Conservation (phyloP, 768 basidiomycete genomes). For the Phanerodontia chrysosporium region DNA sequence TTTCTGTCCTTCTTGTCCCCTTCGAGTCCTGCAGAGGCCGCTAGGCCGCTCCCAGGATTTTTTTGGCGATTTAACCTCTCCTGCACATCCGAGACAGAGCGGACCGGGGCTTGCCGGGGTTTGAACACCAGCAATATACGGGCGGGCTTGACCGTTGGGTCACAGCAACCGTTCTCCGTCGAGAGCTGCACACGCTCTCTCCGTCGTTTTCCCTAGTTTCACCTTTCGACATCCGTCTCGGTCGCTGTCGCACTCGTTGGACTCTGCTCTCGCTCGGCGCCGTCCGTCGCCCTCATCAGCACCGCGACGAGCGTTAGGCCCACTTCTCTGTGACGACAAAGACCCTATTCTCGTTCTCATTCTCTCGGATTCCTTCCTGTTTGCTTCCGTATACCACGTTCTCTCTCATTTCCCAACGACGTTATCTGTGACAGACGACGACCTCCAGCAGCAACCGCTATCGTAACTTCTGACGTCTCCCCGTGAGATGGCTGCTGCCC, state of each 20-base stretch:
- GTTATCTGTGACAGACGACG: not conserved
- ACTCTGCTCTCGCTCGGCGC: not conserved
- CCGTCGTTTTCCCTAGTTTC: not conserved
- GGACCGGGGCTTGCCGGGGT: slow-evolving; percentile 1
- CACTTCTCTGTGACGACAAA: slow-evolving; percentile 3
- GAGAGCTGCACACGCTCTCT: not conserved
- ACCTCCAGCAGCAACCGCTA: not conserved
- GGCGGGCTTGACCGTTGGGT: not conserved
- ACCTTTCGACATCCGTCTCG: not conserved
- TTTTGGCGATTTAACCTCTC: not conserved
- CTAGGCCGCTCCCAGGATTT: not conserved
- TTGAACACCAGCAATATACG: slow-evolving; percentile 5
- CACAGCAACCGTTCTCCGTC: slow-evolving; percentile 5
- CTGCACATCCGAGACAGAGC: not conserved
- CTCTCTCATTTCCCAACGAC: not conserved
- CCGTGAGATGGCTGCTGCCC: slow-evolving; percentile 4
- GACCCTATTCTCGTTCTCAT: slow-evolving; percentile 2
- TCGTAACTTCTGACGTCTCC: not conserved
- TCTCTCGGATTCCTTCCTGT: not conserved
- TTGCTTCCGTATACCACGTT: slow-evolving; percentile 4
- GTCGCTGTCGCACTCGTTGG: not conserved
- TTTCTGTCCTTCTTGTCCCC: not conserved
- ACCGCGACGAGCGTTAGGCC: not conserved
- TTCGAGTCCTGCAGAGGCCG: not conserved
- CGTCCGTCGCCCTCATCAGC: not conserved